Base-by-base conservation (phyloP, 768 basidiomycete species). In the Symmetrospora coprosmae region DNA sequence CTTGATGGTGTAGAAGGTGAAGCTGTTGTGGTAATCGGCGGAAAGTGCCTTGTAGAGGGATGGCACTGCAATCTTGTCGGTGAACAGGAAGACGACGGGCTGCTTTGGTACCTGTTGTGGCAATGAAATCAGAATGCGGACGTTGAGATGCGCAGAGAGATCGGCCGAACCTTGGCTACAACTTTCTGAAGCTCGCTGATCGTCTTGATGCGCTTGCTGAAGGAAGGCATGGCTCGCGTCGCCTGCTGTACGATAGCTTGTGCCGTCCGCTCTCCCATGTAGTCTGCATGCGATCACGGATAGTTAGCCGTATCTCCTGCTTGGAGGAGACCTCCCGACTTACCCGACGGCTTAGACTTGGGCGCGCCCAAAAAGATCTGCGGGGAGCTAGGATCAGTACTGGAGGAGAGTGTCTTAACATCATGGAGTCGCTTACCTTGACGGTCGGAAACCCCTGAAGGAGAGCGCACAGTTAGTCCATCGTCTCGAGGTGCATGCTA, bases 41-140 rank as follows among this genome's bases (percentile, higher is more conserved):
- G 68, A 69, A 31, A 69, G 68, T 23, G 67, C 68, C 35, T 69
- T 69, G 59, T 67, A 69, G 1, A 69, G 63, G 4, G 68, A 62
- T 4, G 68, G 66, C 28, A 66, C 61, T 5, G 55, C 61, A 14
- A 51, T 53, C 2, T 67, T 65, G 11, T 67, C 67, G 23, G 68
- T 69, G 47, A 69, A 59, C 8, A 69, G 51, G 31, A 69, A 55
- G 3, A 67, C 61, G 46, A 68, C 35, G n/a, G 68, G 68, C 49
- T 66, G 66, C 38, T 47, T 35, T 1, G 43, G n/a, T 8, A 64
- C 59, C 67, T 68, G 56, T 2, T 1, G 7, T 17, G 16, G 21
- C 2, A 14, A n/a, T 9, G 17, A 17, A 9, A 35, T 19, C 5
- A 19, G 34, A 2, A 46, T n/a, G 11, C 23, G 41, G 16, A 4